These are phyloP conservation scores for Teratosphaeria epicoccoides DNA, from an alignment of 2,329 filamentous ascomycete species.

Conservation along the genomic window DNA sequence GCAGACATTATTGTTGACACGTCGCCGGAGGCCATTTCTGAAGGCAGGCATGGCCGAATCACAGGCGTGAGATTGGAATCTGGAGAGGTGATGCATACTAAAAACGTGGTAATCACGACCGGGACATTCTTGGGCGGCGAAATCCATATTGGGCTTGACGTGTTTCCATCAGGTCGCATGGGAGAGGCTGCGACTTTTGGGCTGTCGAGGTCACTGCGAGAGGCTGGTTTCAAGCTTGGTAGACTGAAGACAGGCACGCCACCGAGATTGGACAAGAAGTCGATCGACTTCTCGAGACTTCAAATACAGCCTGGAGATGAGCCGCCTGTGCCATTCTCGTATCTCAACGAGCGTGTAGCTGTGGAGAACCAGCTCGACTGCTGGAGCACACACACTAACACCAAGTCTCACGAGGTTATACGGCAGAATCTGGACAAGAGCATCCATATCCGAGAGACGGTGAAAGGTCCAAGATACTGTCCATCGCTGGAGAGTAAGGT, in stretches of 20 bases:
- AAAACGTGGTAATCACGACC: slow-evolving; percentile 83
- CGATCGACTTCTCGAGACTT: slow-evolving; percentile 66
- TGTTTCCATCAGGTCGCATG: slow-evolving; percentile 79
- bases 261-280: slow-evolving; percentile 68
- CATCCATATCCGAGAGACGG: slow-evolving; percentile 89
- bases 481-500: slow-evolving; percentile 93
- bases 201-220: slow-evolving; percentile 76
- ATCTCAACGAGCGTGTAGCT: slow-evolving; percentile 66
- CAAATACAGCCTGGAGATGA: slow-evolving; percentile 71
- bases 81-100: slow-evolving; percentile 70
- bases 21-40: slow-evolving; percentile 35
- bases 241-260: slow-evolving; percentile 93
- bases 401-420: slow-evolving; percentile 70
- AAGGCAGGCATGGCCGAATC: slow-evolving; percentile 56
- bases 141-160: slow-evolving; percentile 81
- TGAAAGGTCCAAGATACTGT: slow-evolving; percentile 90
- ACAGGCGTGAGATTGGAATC: slow-evolving; percentile 78
- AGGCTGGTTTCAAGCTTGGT: slow-evolving; percentile 81
- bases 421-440: slow-evolving; percentile 87
- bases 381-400: slow-evolving; percentile 79
- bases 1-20: slow-evolving; percentile 76
- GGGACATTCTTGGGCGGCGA: slow-evolving; percentile 92
- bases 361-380: slow-evolving; percentile 78
- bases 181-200: slow-evolving; percentile 90
- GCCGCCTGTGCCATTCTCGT: slow-evolving; percentile 83